A percentile compares a stretch with the other conserved stretches of the same genome.
phyloP scores from a whole-genome alignment of 441 rosid genomes.

The Populus hybrid region DNA sequence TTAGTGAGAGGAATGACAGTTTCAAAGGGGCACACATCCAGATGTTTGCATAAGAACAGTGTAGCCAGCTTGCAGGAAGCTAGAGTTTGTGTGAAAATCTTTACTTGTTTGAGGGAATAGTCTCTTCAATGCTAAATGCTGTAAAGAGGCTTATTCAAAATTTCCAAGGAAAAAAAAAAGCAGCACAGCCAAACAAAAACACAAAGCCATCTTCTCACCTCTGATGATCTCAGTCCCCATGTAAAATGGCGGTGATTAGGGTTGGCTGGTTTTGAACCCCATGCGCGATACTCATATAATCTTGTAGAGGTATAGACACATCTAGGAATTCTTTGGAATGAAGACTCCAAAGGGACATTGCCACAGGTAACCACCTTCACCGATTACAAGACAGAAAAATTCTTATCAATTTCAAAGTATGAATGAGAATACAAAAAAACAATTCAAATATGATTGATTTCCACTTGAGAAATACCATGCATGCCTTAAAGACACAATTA shows the following conservation, averaged over 20 bases:
- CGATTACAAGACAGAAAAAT: slow-evolving; percentile 3
- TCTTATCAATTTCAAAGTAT: background rate
- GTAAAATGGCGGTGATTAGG: slow-evolving; percentile 70
- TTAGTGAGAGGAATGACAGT: too few relatives aligned
- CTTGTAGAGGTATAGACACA: slow-evolving; percentile 81
- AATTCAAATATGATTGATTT: too few relatives aligned
- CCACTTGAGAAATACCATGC: too few relatives aligned
- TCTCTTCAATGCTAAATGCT: background rate
- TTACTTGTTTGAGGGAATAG: too few relatives aligned
- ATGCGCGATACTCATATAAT: slow-evolving; percentile 75
- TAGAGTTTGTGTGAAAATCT: too few relatives aligned
- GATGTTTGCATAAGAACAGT: too few relatives aligned
- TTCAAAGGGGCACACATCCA: too few relatives aligned
- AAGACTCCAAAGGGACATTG: slow-evolving; percentile 82
- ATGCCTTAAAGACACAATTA: background rate
- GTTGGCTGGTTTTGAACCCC: slow-evolving; percentile 84
- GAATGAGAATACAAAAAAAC: background rate
- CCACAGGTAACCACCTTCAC: slow-evolving; percentile 91
- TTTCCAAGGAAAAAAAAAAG: background rate
- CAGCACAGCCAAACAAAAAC: background rate
- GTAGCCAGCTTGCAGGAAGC: too few relatives aligned
- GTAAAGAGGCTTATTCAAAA: background rate
- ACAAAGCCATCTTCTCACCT: slow-evolving; percentile 43
- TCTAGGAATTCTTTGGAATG: slow-evolving; percentile 83
- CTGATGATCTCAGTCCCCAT: slow-evolving; percentile 73